Base-by-base conservation (phyloP, 192 early-diverging fungal species). In the Mortierella claussenii region DNA sequence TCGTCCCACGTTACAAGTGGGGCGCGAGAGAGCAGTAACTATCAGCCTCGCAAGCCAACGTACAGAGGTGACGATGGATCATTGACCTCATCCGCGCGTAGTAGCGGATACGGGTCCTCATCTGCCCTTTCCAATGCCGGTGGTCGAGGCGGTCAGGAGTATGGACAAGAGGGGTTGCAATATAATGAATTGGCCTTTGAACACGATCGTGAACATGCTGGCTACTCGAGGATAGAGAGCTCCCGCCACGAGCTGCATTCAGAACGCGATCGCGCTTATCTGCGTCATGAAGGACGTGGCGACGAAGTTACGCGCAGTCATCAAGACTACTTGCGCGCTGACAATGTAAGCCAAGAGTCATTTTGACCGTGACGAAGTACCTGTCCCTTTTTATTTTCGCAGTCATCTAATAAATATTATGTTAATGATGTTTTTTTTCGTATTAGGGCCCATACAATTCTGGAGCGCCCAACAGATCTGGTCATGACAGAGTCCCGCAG, bases 11-110 rank as follows among this genome's bases (percentile, higher is more conserved):
- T 58, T 32, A 68, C 65, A 7, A 68, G 55, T 20, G 65, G 65
- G 1, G 65, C 55, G 15, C 55, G 65, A 20, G 65, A 68, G 36
- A 68, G 55, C 55, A 68, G 54, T 28, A 68, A 58, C 28, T 68
- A 68, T 23, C 65, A 68, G 27, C 55, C 65, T 30, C 54, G 65
- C 11, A 68, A 58, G 27, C 55, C 65, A 1, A 27, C 36, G 0
- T 58, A 47, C 36, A 55, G 65, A 15, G 27, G 36, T 1, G 65
- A 68, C 23, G 55, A 68, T 58, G 65, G 55, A 6, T 43, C 65
- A 5, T 33, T 50, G 2, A 24, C 44, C 10, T 26, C 31, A 2
- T 15, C 65, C 31, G 48, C 42, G 51, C 65, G 65, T 27, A 42
- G 63, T 23, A 24, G 44, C 21, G 63, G 63, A 36, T 34, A 33